Base-by-base conservation (phyloP, 257 asterid species). In the Solanum gandarillasii region DNA sequence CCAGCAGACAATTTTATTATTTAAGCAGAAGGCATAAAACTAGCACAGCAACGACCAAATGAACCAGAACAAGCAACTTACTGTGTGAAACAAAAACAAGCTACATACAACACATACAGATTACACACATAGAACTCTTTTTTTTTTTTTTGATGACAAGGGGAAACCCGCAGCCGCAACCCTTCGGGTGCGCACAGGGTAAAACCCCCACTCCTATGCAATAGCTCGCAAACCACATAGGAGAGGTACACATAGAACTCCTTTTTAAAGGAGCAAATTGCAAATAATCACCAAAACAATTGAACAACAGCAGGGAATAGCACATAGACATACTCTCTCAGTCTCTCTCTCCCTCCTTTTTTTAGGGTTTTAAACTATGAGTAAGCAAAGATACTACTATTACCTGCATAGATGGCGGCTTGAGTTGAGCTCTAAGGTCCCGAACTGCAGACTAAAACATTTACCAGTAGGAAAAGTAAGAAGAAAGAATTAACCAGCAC, bases 401-500 rank as follows among this genome's bases (percentile, higher is more conserved):
- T 92, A 97, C 99, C 99, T 97, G 99, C 96, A 97, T 93, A n/a
- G 99, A 97, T 48, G 98, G 98, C 35, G 99, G 99, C 92, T 96
- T 97, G 76, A 96, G 95, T 94, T 97, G 99, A 88, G 95, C 93
- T 94, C 99, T 95, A 92, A 94, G 92, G 87, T 97, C 99, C 83
- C 98, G 95, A 73, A 97, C 95, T 76, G 99, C 96, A 90, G 98
- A 92, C 99, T 97, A 95, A 34, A 73, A 23, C 67, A 46, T 71
- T 52, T 16, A 86, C 27, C 35, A 86, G 39, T 48, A 78, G 58
- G 29, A 84, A 90, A 12, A 74, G 78, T 87, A 25, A 87, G 90
- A 60, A 87, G 34, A 73, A 29, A 55, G 87, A 46, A 34, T 82
- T 82, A 41, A 81, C 27, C 85, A 81, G 68, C 85, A 81, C 68